Conservation (phyloP, 805 yeast genomes). For the Spathaspora hagerdaliae region DNA sequence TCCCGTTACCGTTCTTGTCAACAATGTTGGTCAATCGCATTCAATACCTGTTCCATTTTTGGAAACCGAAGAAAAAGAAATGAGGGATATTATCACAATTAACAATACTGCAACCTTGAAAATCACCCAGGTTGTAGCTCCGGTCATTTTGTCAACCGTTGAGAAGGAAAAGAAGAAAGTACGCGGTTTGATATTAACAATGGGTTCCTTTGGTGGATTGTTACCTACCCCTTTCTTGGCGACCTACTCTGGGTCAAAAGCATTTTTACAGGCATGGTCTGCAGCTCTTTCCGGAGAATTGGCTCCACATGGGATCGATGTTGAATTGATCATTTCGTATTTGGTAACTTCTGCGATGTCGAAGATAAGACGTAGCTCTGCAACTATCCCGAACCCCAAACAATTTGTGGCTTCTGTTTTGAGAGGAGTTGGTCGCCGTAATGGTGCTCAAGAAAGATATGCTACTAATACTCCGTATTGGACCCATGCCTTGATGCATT, state of each 20-base stretch:
- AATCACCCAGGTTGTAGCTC: slow-evolving; percentile 76
- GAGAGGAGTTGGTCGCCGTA: slow-evolving; percentile 69
- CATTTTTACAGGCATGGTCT: slow-evolving; percentile 93
- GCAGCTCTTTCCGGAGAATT: slow-evolving; percentile 85
- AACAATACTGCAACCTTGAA: slow-evolving; percentile 82
- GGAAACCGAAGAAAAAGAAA: slow-evolving; percentile 72
- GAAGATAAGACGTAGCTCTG: slow-evolving; percentile 74
- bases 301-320: slow-evolving; percentile 66
- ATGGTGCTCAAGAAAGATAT: slow-evolving; percentile 89
- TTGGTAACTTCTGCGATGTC: slow-evolving; percentile 95
- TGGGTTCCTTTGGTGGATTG: slow-evolving; percentile 97
- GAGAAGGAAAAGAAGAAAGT: slow-evolving; percentile 31
- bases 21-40: slow-evolving; percentile 94
- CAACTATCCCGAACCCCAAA: slow-evolving; percentile 77
- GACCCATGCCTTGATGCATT: slow-evolving; percentile 91
- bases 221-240: slow-evolving; percentile 91
- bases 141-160: slow-evolving; percentile 58
- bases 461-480: slow-evolving; percentile 90
- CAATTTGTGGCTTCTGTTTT: slow-evolving; percentile 73
- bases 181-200: slow-evolving; percentile 80
- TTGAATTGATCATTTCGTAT: slow-evolving; percentile 80
- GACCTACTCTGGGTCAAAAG: slow-evolving; percentile 93
- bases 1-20: slow-evolving; percentile 72
- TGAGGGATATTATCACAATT: slow-evolving; percentile 76
- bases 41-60: slow-evolving; percentile 90